phyloP scores from a whole-genome alignment of 116 monocot genomes.

The Papilionanthe hybrid region DNA sequence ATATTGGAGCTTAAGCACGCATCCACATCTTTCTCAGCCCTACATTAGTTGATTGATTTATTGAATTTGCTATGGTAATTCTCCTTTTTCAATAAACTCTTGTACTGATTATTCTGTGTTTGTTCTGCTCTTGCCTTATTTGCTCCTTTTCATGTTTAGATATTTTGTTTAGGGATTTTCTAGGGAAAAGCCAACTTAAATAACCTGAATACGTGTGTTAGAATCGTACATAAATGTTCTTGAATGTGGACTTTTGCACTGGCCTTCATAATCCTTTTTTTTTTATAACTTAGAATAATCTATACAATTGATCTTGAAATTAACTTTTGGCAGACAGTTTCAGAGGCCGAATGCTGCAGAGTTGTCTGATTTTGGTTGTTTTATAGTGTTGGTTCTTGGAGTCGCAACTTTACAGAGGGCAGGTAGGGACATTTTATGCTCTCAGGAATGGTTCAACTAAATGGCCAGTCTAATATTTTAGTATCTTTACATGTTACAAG shows the following conservation, averaged over 20 bases:
- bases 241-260: not conserved
- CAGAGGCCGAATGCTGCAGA: conserved; percentile 75
- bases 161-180: not conserved
- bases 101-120: not conserved
- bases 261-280: not conserved
- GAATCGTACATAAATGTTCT: not conserved
- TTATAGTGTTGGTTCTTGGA: conserved; percentile 67
- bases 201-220: not conserved
- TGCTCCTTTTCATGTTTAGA: not conserved
- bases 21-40: not conserved
- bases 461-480: not conserved
- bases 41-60: not conserved
- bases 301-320: not conserved
- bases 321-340: conserved; percentile 69
- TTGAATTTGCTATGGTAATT: not conserved
- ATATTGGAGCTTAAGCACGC: not conserved
- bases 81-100: not conserved
- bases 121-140: not conserved
- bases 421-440: conserved; percentile 32
- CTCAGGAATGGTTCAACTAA: conserved; percentile 5
- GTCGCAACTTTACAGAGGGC: conserved; percentile 60
- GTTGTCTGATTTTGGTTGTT: conserved; percentile 88
- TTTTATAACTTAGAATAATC: not conserved
- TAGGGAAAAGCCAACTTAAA: not conserved
- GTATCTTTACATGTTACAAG: not conserved